Conservation (phyloP, 1,284 basidiomycete genomes). For the Marasmius sp. region DNA sequence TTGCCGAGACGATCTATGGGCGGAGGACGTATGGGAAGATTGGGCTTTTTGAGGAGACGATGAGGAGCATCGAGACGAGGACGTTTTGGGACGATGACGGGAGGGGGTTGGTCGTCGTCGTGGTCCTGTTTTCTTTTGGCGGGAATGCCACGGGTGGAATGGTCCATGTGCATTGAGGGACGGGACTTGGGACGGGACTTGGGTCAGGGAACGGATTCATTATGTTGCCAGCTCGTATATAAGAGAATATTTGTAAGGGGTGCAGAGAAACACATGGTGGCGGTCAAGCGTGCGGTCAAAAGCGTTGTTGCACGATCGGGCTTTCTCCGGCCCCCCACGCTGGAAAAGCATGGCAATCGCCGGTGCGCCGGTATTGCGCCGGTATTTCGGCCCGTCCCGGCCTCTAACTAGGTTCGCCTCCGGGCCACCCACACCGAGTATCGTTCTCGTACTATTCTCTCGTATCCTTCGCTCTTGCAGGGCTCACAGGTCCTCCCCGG, state of each 20-base stretch:
- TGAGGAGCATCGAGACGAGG: slow-evolving; percentile 28
- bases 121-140: slow-evolving; percentile 54
- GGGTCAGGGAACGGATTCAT: slow-evolving; percentile 29
- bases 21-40: slow-evolving; percentile 26
- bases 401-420: too few species aligned
- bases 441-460: too few species aligned
- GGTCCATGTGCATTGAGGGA: slow-evolving; percentile 20
- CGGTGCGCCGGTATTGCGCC: too few species aligned
- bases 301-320: neutral
- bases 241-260: slow-evolving; percentile 28
- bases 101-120: slow-evolving; percentile 39
- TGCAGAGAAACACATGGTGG: slow-evolving; percentile 21
- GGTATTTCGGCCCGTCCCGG: too few species aligned
- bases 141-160: slow-evolving; percentile 47
- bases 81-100: slow-evolving; percentile 31
- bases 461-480: too few species aligned
- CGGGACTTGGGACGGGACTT: slow-evolving; percentile 3
- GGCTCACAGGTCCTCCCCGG: too few species aligned
- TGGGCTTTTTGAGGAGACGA: slow-evolving; percentile 8
- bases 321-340: neutral
- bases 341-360: neutral
- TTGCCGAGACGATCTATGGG: slow-evolving; percentile 38
- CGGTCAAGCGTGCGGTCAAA: neutral
- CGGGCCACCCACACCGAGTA: too few species aligned
- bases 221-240: slow-evolving; percentile 35